Evolutionary conservation across 805 yeast species (phyloP).

Genomic region (Spathaspora passalidarum): DNA sequence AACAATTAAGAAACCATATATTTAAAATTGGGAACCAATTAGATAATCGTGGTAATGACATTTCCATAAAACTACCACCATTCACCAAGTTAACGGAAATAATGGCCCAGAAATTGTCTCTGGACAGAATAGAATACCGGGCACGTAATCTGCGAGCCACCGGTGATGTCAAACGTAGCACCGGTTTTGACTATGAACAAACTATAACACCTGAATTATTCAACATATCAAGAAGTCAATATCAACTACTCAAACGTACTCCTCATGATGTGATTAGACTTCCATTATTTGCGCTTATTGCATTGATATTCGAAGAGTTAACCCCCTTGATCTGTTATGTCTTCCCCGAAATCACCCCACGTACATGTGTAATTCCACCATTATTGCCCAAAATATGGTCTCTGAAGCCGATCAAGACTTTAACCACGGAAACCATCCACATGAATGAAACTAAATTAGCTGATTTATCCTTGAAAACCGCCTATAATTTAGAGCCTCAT

Average conservation of each 20-base stretch:
- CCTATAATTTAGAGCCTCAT: constrained; percentile 42
- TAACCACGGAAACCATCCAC: constrained; percentile 10
- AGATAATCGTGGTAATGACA: constrained; percentile 21
- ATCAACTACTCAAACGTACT: constrained; percentile 50
- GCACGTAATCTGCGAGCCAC: constrained; percentile 14
- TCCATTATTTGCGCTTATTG: constrained; percentile 49
- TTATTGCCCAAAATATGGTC: constrained; percentile 37
- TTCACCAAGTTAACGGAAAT: constrained; percentile 34
- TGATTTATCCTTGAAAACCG: constrained; percentile 38
- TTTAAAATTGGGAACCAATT: constrained; percentile 19
- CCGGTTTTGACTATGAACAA: neutral
- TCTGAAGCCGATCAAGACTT: constrained; percentile 12
- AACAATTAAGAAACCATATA: constrained; percentile 13
- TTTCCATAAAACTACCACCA: constrained; percentile 26
- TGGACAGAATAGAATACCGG: constrained; percentile 34
- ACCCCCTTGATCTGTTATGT: constrained; percentile 52
- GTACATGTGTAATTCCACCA: constrained; percentile 54
- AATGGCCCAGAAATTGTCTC: constrained; percentile 33
- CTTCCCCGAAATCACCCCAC: constrained; percentile 55
- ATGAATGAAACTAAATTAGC: constrained; percentile 11
- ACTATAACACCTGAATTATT: constrained; percentile 18
- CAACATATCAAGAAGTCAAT: constrained; percentile 47
- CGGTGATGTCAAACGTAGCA: neutral
- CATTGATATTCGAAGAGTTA: constrained; percentile 49
- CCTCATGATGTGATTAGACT: constrained; percentile 48